Evolutionary conservation across 176 grass and related monocot species (phyloP), one percentile per base, ranked within the genome.

Genomic region (Chrysopogon serrulatus): DNA sequence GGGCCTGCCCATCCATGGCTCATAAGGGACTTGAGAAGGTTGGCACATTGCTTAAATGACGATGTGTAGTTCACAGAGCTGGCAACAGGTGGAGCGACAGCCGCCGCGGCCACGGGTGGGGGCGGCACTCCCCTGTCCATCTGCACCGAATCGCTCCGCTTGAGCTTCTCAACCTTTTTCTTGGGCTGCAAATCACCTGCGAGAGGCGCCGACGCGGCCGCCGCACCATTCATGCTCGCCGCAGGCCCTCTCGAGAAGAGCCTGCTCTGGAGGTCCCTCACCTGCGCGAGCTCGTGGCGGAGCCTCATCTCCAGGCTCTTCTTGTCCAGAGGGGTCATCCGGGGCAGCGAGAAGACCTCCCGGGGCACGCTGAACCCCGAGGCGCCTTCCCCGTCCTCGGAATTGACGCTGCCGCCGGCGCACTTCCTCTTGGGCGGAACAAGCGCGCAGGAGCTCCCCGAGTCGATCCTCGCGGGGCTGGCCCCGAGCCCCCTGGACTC

Each of bases 21-120:
- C 93, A 94, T 91, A 49, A 99, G 63, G 75, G 85, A 75, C 82
- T 92, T 96, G 18, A 99, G 90, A 85, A 99, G 89, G n/a, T 92
- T 67, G 68, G 84, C 78, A 23, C 93, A 99, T 73, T 92, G 86
- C 87, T 84, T 96, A 83, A 96, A 86, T 15, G 76, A 68, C 36
- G 86, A 71, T 47, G 88, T 24, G 42, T 92, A 89, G 79, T 89
- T 87, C 2, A 73, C 11, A 54, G 88, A 90, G 77, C 78, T 89
- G 60, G 87, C 71, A 64, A 65, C 78, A 86, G 91, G 84, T 19
- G 76, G 32, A 3, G 70, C 27, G 0, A 71, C 44, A 0, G 65
- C 44, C 18, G 54, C 31, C 16, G 7, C 24, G 4, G 4, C 1
- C 12, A n/a, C n/a, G n/a, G n/a, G n/a, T n/a, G 79, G 59, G 4